These are phyloP conservation scores for Fraxinus excelsior DNA, from an alignment of 257 asterid species.

Conservation along the genomic window DNA sequence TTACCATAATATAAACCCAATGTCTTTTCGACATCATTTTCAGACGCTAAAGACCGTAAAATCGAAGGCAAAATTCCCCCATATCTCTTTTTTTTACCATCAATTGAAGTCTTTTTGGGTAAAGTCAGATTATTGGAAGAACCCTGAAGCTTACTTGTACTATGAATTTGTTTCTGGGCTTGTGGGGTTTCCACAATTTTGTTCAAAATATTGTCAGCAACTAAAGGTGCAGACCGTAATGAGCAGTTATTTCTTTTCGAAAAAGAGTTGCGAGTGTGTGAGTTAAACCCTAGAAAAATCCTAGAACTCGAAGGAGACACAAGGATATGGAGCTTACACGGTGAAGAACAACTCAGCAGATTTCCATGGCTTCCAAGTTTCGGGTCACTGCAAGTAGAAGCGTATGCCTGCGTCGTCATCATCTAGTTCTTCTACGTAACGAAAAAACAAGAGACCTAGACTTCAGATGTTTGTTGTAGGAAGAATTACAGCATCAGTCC, in stretches of 20 bases:
- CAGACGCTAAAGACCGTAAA: constrained; percentile 60
- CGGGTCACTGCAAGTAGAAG: constrained; percentile 27
- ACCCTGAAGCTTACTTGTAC: constrained; percentile 38
- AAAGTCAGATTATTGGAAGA: constrained; percentile 47
- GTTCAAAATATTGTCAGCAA: constrained; percentile 16
- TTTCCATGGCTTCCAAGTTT: constrained; percentile 19
- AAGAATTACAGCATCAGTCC: too few relatives aligned
- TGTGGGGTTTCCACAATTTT: constrained; percentile 22
- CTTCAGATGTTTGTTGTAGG: background rate
- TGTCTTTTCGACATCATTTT: constrained; percentile 57
- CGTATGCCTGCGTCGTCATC: constrained; percentile 31
- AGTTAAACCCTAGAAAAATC: constrained; percentile 47
- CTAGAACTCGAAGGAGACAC: constrained; percentile 33
- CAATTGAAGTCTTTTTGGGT: constrained; percentile 37
- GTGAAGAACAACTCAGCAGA: constrained; percentile 28
- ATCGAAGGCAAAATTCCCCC: constrained; percentile 74
- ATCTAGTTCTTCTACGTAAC: background rate
- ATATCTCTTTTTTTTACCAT: constrained; percentile 52
- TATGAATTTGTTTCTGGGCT: constrained; percentile 34
- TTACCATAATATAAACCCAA: constrained; percentile 62
- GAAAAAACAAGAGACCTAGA: background rate
- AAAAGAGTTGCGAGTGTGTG: constrained; percentile 16
- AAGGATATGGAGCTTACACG: constrained; percentile 57
- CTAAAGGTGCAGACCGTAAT: constrained; percentile 13
- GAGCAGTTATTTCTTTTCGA: background rate